phyloP scores from a whole-genome alignment of 768 basidiomycete genomes.

The Stropharia rugosoannulata region DNA sequence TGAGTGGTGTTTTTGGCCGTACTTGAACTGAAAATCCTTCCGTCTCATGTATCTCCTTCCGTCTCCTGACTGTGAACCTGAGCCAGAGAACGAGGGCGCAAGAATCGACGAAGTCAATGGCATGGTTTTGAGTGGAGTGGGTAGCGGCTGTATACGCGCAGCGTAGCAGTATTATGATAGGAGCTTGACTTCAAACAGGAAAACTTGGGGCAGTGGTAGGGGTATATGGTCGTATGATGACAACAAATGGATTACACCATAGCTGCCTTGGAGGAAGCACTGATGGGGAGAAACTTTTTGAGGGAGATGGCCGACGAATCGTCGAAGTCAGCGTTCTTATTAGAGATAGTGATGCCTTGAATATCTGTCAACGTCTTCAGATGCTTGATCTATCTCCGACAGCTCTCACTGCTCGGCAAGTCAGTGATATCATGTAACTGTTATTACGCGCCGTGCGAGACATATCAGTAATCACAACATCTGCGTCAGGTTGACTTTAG shows the following conservation, averaged over 20 bases:
- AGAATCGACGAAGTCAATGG: slow-evolving; percentile 20
- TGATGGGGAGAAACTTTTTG: slow-evolving; percentile 1
- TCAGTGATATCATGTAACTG: too few species aligned
- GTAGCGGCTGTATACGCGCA: not conserved
- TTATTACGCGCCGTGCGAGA: too few species aligned
- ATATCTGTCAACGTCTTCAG: not conserved
- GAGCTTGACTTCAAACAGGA: not conserved
- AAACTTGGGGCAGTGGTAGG: not conserved
- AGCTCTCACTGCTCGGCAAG: too few species aligned
- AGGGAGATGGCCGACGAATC: slow-evolving; percentile 1
- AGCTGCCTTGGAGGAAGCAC: slow-evolving; percentile 1
- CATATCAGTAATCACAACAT: not conserved
- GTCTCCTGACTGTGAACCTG: slow-evolving; percentile 22
- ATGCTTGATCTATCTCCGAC: slow-evolving; percentile 2
- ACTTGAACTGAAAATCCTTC: slow-evolving; percentile 64
- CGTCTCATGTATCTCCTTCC: slow-evolving; percentile 36
- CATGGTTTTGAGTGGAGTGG: slow-evolving; percentile 11
- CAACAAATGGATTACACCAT: not conserved
- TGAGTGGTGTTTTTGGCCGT: slow-evolving; percentile 65
- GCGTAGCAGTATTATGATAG: not conserved
- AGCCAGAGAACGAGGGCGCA: slow-evolving; percentile 17
- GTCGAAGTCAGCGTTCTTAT: slow-evolving; percentile 4
- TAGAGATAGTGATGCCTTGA: slow-evolving; percentile 5
- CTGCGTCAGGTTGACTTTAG: not conserved
- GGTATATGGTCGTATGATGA: slow-evolving; percentile 2